A percentile compares a stretch with the other conserved stretches of the same genome.
phyloP scores from a whole-genome alignment of 352 stramenopile species.

The Paralagenidium karlingii region DNA sequence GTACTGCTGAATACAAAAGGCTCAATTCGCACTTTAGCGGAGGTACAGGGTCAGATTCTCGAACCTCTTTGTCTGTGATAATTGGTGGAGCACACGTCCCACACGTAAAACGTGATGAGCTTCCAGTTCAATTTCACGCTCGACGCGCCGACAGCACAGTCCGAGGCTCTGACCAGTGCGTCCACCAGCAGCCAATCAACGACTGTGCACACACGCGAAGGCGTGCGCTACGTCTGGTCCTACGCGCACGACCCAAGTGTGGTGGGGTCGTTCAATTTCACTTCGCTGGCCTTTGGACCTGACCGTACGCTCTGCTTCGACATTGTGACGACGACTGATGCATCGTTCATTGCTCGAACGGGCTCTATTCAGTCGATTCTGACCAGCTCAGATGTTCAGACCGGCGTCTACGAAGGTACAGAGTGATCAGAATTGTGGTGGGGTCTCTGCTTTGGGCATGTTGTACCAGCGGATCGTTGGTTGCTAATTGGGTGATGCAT shows the following conservation, averaged over 20 bases:
- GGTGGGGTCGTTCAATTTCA: too few species aligned
- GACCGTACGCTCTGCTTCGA: slow-evolving; percentile 21
- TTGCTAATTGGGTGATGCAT: not conserved
- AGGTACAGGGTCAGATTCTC: too few species aligned
- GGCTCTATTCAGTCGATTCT: slow-evolving; percentile 52
- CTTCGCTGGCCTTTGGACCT: too few species aligned
- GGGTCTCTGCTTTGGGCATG: too few species aligned
- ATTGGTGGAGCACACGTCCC: too few species aligned
- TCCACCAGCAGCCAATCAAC: not conserved
- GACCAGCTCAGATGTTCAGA: slow-evolving; percentile 59
- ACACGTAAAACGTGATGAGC: too few species aligned
- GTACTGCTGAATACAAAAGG: too few species aligned
- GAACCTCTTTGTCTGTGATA: too few species aligned
- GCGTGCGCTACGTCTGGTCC: slow-evolving; percentile 38
- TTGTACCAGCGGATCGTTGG: not conserved
- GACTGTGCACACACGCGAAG: slow-evolving; percentile 18
- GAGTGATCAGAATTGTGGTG: not conserved
- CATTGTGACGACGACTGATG: slow-evolving; percentile 46
- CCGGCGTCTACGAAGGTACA: slow-evolving; percentile 64
- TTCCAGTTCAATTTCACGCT: slow-evolving; percentile 70
- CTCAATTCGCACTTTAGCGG: too few species aligned
- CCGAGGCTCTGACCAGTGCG: not conserved
- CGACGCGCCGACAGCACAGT: slow-evolving; percentile 4
- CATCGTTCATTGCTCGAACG: slow-evolving; percentile 30
- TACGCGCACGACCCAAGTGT: too few species aligned